Percentiles rank a stretch among this genome's conserved stretches.
These are phyloP conservation scores for Penstemon newberryi DNA, from an alignment of 257 asterid species.

Conservation along the genomic window DNA sequence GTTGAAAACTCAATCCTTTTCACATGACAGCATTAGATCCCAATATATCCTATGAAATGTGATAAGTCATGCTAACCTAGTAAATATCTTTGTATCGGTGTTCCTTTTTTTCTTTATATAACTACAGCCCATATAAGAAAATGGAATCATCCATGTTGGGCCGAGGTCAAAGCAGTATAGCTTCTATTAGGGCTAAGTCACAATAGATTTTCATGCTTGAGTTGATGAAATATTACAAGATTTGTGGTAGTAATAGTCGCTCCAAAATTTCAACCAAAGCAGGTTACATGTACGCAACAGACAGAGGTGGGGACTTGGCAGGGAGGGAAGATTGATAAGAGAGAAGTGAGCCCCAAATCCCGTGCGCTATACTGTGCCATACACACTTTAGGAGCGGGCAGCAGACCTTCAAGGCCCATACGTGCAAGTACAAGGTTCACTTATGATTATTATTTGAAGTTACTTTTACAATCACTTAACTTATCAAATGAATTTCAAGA, in stretches of 20 bases:
- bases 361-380: background rate
- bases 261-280: constrained; percentile 3
- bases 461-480: background rate
- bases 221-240: background rate
- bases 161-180: background rate
- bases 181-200: background rate
- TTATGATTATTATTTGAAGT: background rate
- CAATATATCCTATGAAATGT: too few species aligned
- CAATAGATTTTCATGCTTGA: background rate
- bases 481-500: too few species aligned
- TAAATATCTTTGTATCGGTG: background rate
- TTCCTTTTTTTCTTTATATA: background rate
- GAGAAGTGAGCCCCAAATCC: background rate
- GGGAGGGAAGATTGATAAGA: background rate
- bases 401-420: background rate
- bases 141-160: too few species aligned
- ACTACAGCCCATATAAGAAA: background rate
- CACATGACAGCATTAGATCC: too few species aligned
- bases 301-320: too few species aligned
- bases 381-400: background rate
- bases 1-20: too few species aligned
- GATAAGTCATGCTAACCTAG: background rate
- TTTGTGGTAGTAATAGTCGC: background rate
- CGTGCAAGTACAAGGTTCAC: background rate
- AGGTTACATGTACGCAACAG: background rate